Conservation (phyloP, 306 rosid genomes). For the Prunus mongolica region DNA sequence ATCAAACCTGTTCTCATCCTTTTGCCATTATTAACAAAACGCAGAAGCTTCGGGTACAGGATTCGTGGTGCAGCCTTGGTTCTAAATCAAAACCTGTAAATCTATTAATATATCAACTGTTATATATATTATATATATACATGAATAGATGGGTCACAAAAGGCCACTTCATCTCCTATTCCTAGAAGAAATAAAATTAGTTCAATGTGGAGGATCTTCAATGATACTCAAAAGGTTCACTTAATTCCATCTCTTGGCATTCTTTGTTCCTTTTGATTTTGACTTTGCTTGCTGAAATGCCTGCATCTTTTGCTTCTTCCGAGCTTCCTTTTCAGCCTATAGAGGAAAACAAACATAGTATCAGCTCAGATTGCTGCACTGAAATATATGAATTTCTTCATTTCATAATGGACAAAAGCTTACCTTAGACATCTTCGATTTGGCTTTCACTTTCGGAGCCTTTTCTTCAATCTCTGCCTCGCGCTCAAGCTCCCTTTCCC, state of each 20-base stretch:
- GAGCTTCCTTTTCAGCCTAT: slow-evolving; percentile 93
- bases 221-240: not conserved
- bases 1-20: not conserved
- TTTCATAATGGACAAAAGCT: not conserved
- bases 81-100: slow-evolving; percentile 20
- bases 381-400: not conserved
- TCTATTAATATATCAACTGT: slow-evolving; percentile 11
- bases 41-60: slow-evolving; percentile 4
- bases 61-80: not conserved
- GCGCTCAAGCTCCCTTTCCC: slow-evolving; percentile 74
- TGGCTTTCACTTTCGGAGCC: slow-evolving; percentile 93
- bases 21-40: not conserved
- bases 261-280: slow-evolving; percentile 75
- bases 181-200: slow-evolving; percentile 8
- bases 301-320: slow-evolving; percentile 82
- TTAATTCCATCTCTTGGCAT: slow-evolving; percentile 90
- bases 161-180: slow-evolving; percentile 31
- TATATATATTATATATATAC: slow-evolving; percentile 43
- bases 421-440: slow-evolving; percentile 99
- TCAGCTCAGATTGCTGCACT: not conserved
- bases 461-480: slow-evolving; percentile 90
- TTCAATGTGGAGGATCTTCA: slow-evolving; percentile 2
- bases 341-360: slow-evolving; percentile 6
- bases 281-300: slow-evolving; percentile 93
- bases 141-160: slow-evolving; percentile 32